Base-by-base conservation (phyloP, 176 grass and related monocot species). In the Carex pumila region DNA sequence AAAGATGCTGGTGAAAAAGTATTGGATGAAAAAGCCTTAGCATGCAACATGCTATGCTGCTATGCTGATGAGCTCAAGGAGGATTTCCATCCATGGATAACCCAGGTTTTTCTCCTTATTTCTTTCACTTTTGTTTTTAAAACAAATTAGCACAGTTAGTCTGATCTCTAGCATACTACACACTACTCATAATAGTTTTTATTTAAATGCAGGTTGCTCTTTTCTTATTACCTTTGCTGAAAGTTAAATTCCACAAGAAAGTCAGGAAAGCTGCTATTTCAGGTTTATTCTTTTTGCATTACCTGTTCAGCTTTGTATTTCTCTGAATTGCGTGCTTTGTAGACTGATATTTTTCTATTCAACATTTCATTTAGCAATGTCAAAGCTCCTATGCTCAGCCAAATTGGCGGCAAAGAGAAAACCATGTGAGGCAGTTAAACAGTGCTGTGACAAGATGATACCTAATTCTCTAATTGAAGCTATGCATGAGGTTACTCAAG, bases 231-330 rank as follows among this genome's bases (percentile, higher is more conserved):
- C 89, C 91, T 85, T 89, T 93, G n/a, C 86, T 97, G 72, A 97
- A 97, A 86, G 91, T 97, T 52, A 93, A 97, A 88, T 93, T 97
- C 81, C 91, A 97, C 61, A 91, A 97, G 63, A 91, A 97, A 91
- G 91, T 97, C 71, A 91, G 94, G 86, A 93, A 91, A 86, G 91
- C 94, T 85, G 89, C 87, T 84, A 79, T 97, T 71, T 87, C 89
- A 88, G 91, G 94, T 97, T 85, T 81, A 19, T 21, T 47, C 21
- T 47, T 75, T 15, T 36, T 49, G 52, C n/a, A 82, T 22, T 69
- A 65, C 63, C 17, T 3, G 50, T 75, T 37, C 62, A 34, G 65
- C 53, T 84, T 79, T 71, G 17, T 3, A 81, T 83, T 10, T 81
- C 61, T 61, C 18, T 61, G 6, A 21, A 61, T 61, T 55, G n/a